Evolutionary conservation across 2,329 filamentous ascomycete genomes (phyloP), one percentile per base, ranked within the genome.

Genomic region (Nemania sp.): DNA sequence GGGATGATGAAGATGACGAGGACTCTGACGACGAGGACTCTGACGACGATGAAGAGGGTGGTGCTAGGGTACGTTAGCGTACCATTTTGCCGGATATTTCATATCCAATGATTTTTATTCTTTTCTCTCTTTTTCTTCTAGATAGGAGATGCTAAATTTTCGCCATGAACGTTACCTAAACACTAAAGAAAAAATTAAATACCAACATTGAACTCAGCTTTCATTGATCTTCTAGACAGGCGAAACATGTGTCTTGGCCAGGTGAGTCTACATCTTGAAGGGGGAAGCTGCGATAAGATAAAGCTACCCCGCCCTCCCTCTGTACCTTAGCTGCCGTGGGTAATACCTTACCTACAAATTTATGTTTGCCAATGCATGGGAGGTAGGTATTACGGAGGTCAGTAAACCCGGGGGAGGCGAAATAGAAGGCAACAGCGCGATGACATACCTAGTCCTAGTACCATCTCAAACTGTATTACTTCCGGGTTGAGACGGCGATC

Each of bases 221-320:
- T 6, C 12, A 12, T 28, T 28, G 12, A 28, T 6, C 26, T 6
- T 28, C 6, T 6, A 28, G 26, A 28, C 12, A n/a, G n/a, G 26
- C 12, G 12, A 28, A 28, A 28, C 26, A 6, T 28, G 12, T 6
- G 26, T 28, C 26, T 11, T 6, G 11, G 26, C 6, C 26, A 39
- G 36, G 36, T 36, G 15, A 36, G 33, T 36, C n/a, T n/a, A n/a
- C n/a, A n/a, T n/a, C n/a, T n/a, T n/a, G n/a, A 31, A 15, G 15
- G 8, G 23, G 19, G 14, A 12, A 54, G 51, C 45, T 65, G 40
- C 59, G 65, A 66, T 67, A 66, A 67, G 65, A 67, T 66, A 65
- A 67, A 67, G 65, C 65, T 67, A 67, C 65, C 65, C 65, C 64
- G 60, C 64, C 43, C n/a, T 46, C 28, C 30, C 40, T 49, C 28